Base-by-base conservation (phyloP, 73 alveolate genomes). In the Stentor roeselii region DNA sequence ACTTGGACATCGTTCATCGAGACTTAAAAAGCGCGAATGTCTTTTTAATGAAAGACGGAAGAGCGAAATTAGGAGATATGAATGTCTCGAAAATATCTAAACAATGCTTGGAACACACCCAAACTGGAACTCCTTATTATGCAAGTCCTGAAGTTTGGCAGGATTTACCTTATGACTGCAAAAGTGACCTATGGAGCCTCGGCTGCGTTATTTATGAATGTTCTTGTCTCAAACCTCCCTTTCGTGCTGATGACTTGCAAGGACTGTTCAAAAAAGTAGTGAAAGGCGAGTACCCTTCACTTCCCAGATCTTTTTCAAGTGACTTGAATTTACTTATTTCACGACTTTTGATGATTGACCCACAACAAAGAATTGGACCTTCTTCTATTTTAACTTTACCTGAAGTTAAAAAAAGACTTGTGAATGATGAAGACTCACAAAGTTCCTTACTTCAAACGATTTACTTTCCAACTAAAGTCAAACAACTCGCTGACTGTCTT, bases 81-180 rank as follows among this genome's bases (percentile, higher is more conserved):
- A 97, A 97, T 3, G 75, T 90, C 3, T 92, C 95, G 27, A 39
- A 91, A 30, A 90, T 60, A 59, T n/a, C n/a, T n/a, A n/a, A n/a
- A n/a, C 84, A 35, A 60, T 82, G 83, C 15, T 38, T 37, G n/a
- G 92, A 91, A 2, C 83, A 84, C 1, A 76, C 83, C 35, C 82
- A 85, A 59, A 97, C 94, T 0, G 99, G 94, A 1, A 95, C 99
- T 3, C 93, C 89, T 42, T 95, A 96, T 88, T 95, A 95, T 76
- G 85, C 95, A 38, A 89, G 97, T 3, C 99, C 99, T 39, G 99
- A 95, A 50, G 89, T 95, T 42, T 96, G 94, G 37, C 84, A 91
- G 3, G 88, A 80, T 15, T 31, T 42, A 3, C 97, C 97, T 3
- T 88, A 89, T 84, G 90, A 93, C 3, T 90, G 88, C 50, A 94